Evolutionary conservation across 495 filamentous ascomycete genomes (phyloP), one percentile per base, ranked within the genome.

Genomic region (Symbiotaphrina buchneri): DNA sequence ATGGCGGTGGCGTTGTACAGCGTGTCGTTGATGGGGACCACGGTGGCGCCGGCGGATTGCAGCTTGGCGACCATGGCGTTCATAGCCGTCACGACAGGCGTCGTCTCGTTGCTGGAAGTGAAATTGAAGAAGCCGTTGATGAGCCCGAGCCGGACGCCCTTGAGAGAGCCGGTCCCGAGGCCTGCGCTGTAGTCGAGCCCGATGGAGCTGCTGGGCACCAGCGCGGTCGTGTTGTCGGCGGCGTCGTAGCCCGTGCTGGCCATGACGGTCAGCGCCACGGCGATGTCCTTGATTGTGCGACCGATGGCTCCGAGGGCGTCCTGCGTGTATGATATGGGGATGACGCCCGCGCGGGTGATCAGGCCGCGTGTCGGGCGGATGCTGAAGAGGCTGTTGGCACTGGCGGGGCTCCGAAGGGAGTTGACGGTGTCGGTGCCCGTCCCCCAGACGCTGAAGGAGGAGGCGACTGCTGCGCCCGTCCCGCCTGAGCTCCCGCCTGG

Each of bases 371-470:
- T 71, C 6, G 71, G 68, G 6, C 68, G 48, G 36, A 68, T 52
- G 32, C 68, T 71, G 27, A 71, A 68, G 11, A 76, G 46, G 2
- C 52, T 55, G 34, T 68, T 70, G 15, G 68, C 65, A n/a, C 57
- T 63, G 18, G 70, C 69, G 0, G 69, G 71, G 26, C 59, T 70
- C 1, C 71, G 47, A 1, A 73, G 41, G 2, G 60, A 67, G 33
- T 75, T 74, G 15, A 72, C 57, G 2, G 71, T 73, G 35, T 77
- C 71, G 2, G 65, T 66, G 0, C 71, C 71, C 16, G 59, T 64
- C 0, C 62, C 68, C 6, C 63, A 46, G 0, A 74, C 44, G 69
- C 8, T 75, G 41, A n/a, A n/a, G n/a, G n/a, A n/a, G n/a, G n/a
- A n/a, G n/a, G n/a, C n/a, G n/a, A n/a, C n/a, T n/a, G n/a, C n/a